Percentiles rank a stretch among this genome's conserved stretches.
These are phyloP conservation scores for Daedaleopsis nitida DNA, from an alignment of 768 basidiomycete genomes.

Conservation along the genomic window DNA sequence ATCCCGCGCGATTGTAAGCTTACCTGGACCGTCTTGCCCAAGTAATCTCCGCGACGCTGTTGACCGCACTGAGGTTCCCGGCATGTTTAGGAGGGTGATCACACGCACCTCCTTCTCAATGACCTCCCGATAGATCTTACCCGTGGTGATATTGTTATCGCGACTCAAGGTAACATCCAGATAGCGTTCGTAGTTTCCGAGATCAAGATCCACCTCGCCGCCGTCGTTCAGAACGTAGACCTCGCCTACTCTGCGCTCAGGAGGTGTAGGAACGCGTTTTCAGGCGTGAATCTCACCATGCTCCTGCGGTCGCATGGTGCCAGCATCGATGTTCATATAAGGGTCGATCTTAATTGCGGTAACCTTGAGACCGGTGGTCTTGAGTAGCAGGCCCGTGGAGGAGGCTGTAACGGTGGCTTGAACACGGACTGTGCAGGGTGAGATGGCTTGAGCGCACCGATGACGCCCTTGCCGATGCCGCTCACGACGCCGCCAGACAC, in stretches of 20 bases:
- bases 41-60: constrained; percentile 82
- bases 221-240: constrained; percentile 98
- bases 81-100: background rate
- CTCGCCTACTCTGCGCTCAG: constrained; percentile 60
- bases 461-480: constrained; percentile 99
- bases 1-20: background rate
- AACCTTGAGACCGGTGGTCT: constrained; percentile 93
- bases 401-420: constrained; percentile 62
- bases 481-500: constrained; percentile 98
- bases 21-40: constrained; percentile 97
- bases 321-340: constrained; percentile 99
- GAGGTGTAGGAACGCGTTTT: background rate
- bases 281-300: constrained; percentile 67
- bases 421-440: constrained; percentile 17
- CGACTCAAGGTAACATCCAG: constrained; percentile 90
- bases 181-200: constrained; percentile 99
- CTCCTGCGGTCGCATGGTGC: constrained; percentile 98
- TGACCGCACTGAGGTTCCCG: constrained; percentile 3
- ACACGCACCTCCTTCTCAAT: constrained; percentile 88
- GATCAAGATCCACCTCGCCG: constrained; percentile 95
- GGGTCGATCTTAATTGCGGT: constrained; percentile 99
- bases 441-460: constrained; percentile 65
- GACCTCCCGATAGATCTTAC: constrained; percentile 95
- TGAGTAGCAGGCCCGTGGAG: constrained; percentile 92
- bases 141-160: constrained; percentile 98